These are phyloP conservation scores for Lactuca sativa DNA, from an alignment of 129 eudicot genomes.

Conservation along the genomic window DNA sequence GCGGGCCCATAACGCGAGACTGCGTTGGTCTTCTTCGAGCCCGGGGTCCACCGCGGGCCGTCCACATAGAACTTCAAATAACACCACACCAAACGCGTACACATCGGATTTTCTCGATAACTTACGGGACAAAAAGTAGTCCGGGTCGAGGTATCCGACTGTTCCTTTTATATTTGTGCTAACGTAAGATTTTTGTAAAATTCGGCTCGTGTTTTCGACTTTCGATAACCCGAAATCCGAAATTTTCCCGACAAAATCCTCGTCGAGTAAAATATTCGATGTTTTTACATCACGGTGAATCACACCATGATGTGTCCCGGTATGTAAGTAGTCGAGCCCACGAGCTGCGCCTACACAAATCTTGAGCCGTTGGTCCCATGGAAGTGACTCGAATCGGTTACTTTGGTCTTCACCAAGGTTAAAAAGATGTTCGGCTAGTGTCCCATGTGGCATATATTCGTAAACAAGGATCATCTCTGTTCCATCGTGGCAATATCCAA, in stretches of 20 bases:
- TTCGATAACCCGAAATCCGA: constrained; percentile 45
- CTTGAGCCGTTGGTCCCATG: constrained; percentile 42
- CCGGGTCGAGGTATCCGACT: constrained; percentile 46
- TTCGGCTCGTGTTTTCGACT: constrained; percentile 22
- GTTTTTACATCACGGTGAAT: constrained; percentile 48
- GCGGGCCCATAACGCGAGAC: constrained; percentile 42
- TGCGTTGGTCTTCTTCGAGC: constrained; percentile 42
- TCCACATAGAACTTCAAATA: constrained; percentile 57
- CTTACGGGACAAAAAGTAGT: constrained; percentile 40
- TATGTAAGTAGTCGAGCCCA: constrained; percentile 46
- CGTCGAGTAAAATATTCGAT: constrained; percentile 42
- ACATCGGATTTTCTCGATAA: constrained; percentile 45
- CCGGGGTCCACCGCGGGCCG: constrained; percentile 50
- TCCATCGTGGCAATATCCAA: constrained; percentile 38
- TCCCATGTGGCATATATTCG: constrained; percentile 37
- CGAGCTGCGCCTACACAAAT: constrained; percentile 49
- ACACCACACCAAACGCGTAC: constrained; percentile 54
- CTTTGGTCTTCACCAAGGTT: constrained; percentile 6
- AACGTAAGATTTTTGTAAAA: constrained; percentile 27
- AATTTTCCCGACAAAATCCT: constrained; percentile 33
- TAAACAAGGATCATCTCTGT: constrained; percentile 45
- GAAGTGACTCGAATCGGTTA: constrained; percentile 21
- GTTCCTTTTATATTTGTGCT: constrained; percentile 47
- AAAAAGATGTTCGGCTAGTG: constrained; percentile 41
- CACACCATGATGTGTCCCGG: constrained; percentile 39